Evolutionary conservation across 257 asterid species (phyloP).

Genomic region (Solanum lignicaule): DNA sequence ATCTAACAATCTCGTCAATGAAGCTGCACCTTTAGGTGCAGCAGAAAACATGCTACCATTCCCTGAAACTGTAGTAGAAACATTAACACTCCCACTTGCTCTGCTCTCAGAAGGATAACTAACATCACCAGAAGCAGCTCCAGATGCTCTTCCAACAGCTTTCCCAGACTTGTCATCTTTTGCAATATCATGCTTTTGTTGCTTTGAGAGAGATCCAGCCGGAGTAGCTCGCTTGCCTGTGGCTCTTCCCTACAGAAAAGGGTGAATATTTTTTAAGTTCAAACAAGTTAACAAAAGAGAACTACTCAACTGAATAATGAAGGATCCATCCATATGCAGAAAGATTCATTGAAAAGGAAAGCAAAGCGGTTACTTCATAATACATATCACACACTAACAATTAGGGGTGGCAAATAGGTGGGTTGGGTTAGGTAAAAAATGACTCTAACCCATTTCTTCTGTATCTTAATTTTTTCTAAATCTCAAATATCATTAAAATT

Average conservation of each 20-base stretch:
- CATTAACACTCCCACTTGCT: constrained; percentile 25
- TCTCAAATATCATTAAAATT: neutral
- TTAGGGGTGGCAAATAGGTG: neutral
- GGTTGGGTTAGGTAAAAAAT: neutral
- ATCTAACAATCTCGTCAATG: constrained; percentile 44
- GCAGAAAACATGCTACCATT: constrained; percentile 27
- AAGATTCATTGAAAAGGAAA: neutral
- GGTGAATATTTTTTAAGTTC: neutral
- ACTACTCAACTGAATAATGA: neutral
- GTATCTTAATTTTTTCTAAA: neutral
- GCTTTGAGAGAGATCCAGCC: constrained; percentile 60
- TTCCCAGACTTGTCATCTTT: constrained; percentile 75
- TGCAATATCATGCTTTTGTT: constrained; percentile 50
- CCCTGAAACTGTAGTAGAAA: constrained; percentile 43
- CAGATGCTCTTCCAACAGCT: constrained; percentile 39
- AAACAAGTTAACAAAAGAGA: neutral
- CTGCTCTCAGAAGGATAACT: constrained; percentile 15
- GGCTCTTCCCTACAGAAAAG: constrained; percentile 46
- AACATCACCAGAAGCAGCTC: constrained; percentile 20
- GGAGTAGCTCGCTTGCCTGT: constrained; percentile 49
- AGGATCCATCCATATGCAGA: neutral
- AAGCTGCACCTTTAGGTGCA: constrained; percentile 37
- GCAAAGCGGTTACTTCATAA: neutral
- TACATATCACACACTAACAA: neutral
- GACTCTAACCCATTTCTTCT: neutral